These are phyloP conservation scores for Sclerotinia sclerotiorum DNA, from an alignment of 2,329 filamentous ascomycete genomes.

Conservation along the genomic window DNA sequence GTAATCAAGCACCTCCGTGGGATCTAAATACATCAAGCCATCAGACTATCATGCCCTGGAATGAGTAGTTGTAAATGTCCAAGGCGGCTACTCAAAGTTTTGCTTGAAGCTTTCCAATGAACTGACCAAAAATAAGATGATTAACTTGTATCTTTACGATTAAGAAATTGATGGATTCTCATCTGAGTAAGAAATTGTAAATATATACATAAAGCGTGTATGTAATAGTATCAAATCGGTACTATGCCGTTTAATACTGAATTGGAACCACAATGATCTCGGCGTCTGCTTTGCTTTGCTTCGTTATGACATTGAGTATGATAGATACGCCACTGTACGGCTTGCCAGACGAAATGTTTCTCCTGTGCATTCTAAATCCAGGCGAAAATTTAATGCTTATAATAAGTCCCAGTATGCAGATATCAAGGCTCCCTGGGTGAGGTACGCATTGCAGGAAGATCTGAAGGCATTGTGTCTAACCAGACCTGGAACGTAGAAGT, in stretches of 20 bases:
- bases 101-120: background rate
- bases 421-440: too few species aligned
- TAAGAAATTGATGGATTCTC: too few species aligned
- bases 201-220: too few species aligned
- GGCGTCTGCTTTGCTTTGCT: background rate
- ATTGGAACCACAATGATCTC: background rate
- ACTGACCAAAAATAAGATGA: too few species aligned
- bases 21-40: background rate
- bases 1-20: too few species aligned
- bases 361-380: too few species aligned
- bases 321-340: background rate
- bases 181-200: too few species aligned
- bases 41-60: background rate
- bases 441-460: too few species aligned
- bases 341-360: background rate
- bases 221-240: too few species aligned
- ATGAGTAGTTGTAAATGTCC: background rate
- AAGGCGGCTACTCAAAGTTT: background rate
- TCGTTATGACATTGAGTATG: background rate
- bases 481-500: too few species aligned
- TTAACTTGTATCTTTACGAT: too few species aligned
- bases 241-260: background rate
- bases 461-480: too few species aligned
- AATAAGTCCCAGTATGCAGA: background rate
- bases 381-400: background rate